Conservation (phyloP, 2,329 filamentous ascomycete genomes). For the Epichloe hybrida region DNA sequence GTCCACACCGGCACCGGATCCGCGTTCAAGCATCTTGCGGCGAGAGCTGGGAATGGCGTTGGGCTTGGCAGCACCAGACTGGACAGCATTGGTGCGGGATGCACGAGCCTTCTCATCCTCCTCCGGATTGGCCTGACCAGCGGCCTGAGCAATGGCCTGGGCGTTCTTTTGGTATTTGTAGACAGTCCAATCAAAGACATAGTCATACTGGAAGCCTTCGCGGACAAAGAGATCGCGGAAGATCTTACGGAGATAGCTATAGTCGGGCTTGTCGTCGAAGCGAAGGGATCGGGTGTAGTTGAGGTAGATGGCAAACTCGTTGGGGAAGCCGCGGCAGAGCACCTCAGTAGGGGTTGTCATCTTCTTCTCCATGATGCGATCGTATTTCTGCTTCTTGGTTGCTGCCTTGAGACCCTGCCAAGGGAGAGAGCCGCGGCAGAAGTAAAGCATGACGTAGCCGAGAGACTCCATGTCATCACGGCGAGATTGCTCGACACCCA, state of each 20-base stretch:
- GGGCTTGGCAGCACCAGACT: slow-evolving; percentile 53
- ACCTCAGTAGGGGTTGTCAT: slow-evolving; percentile 99
- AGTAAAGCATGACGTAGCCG: slow-evolving; percentile 99
- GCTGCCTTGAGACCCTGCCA: slow-evolving; percentile 98
- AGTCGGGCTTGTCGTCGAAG: slow-evolving; percentile 99
- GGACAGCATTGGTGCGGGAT: slow-evolving; percentile 51
- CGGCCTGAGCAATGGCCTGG: slow-evolving; percentile 74
- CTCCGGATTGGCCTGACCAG: slow-evolving; percentile 52
- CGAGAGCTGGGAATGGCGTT: slow-evolving; percentile 63
- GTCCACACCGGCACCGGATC: slow-evolving; percentile 43
- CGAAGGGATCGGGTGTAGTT: slow-evolving; percentile 98
- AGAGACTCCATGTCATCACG: slow-evolving; percentile 99
- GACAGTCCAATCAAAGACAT: slow-evolving; percentile 99
- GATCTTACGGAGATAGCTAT: slow-evolving; percentile 99
- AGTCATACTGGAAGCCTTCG: slow-evolving; percentile 99
- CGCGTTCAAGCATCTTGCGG: slow-evolving; percentile 71
- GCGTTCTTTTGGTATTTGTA: slow-evolving; percentile 99
- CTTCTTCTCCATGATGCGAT: slow-evolving; percentile 99
- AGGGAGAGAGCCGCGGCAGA: slow-evolving; percentile 93
- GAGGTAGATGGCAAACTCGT: slow-evolving; percentile 98
- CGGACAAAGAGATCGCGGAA: slow-evolving; percentile 99
- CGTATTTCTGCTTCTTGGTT: slow-evolving; percentile 99
- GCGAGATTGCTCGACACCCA: slow-evolving; percentile 96
- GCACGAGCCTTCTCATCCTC: slow-evolving; percentile 65
- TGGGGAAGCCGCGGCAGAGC: slow-evolving; percentile 96